Evolutionary conservation across 2,329 filamentous ascomycete species (phyloP), one percentile per base, ranked within the genome.

Genomic region (Apiospora pterosperma): DNA sequence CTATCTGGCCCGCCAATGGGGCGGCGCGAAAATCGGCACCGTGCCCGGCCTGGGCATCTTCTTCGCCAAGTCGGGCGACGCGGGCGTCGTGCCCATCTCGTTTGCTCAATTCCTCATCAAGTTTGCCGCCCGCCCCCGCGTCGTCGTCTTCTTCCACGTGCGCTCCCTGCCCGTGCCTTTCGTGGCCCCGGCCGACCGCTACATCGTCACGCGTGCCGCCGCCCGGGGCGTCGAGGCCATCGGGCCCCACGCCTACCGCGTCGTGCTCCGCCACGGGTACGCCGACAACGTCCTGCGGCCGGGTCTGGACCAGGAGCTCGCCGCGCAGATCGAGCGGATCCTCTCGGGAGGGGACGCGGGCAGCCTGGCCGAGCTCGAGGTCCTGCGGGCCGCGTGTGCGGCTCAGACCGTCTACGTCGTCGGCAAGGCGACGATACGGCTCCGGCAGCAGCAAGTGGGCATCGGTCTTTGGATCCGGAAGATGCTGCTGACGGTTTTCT

Each of bases 51-150:
- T 85, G 8, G 90, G 88, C 1, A 87, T 93, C 63, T 92, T 91
- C 79, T 92, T 93, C 73, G 90, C 92, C 77, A 92, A 93, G 75
- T 82, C 85, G 1, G 90, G 90, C 59, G 82, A 85, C 39, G 83
- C 81, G 5, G 84, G 84, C 0, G 42, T 66, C 4, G 28, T 66
- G 12, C 89, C 88, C 2, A 82, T 83, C 16, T 87, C 88, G 8
- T 92, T 91, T 73, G 84, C 86, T 6, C 88, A 92, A 59, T 92
- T 92, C 71, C 78, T 91, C 12, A 83, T 82, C 61, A 92, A 92
- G 72, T 88, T 92, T 66, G 83, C 84, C 59, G 85, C 87, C 0
- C 80, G 83, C 7, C 88, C 89, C 0, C 85, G 90, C 39, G 84
- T 92, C 16, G 82, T 85, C 8, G 82, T 92, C 1, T 92, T 92